Percentiles rank a stretch among this genome's conserved stretches.
Conservation (phyloP, 106 monocot species). For the Dendrobium chrysotoxum region DNA sequence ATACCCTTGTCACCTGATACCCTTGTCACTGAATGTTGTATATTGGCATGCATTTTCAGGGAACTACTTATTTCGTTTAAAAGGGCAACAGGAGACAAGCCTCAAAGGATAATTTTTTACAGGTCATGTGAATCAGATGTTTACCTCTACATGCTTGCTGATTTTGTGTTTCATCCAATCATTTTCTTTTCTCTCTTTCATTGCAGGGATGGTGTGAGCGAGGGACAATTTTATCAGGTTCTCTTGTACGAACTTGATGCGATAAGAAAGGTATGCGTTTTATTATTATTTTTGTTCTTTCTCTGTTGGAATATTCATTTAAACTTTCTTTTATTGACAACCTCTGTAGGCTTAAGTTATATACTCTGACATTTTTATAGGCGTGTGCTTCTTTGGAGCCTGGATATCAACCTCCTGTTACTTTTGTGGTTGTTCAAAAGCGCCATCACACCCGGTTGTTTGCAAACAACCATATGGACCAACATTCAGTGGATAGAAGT, state of each 20-base stretch:
- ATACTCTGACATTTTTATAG: slow-evolving; percentile 12
- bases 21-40: background rate
- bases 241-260: slow-evolving; percentile 47
- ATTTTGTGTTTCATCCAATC: background rate
- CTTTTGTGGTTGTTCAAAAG: slow-evolving; percentile 81
- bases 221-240: slow-evolving; percentile 68
- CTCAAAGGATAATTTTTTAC: slow-evolving; percentile 57
- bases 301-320: background rate
- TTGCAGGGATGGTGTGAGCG: slow-evolving; percentile 60
- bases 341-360: background rate
- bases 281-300: background rate
- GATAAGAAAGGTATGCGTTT: slow-evolving; percentile 28
- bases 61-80: slow-evolving; percentile 66
- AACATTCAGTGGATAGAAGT: slow-evolving; percentile 2
- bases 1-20: background rate
- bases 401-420: slow-evolving; percentile 62
- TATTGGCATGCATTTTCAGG: slow-evolving; percentile 21
- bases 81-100: slow-evolving; percentile 48
- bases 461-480: background rate
- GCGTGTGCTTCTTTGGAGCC: slow-evolving; percentile 68
- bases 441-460: slow-evolving; percentile 16
- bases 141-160: background rate
- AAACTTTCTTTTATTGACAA: background rate
- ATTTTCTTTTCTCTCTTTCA: background rate
- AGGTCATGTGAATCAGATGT: slow-evolving; percentile 15